Percentiles rank a stretch among this genome's conserved stretches.
Conservation (phyloP, 768 basidiomycete species). For the Pleurotus djamor region DNA sequence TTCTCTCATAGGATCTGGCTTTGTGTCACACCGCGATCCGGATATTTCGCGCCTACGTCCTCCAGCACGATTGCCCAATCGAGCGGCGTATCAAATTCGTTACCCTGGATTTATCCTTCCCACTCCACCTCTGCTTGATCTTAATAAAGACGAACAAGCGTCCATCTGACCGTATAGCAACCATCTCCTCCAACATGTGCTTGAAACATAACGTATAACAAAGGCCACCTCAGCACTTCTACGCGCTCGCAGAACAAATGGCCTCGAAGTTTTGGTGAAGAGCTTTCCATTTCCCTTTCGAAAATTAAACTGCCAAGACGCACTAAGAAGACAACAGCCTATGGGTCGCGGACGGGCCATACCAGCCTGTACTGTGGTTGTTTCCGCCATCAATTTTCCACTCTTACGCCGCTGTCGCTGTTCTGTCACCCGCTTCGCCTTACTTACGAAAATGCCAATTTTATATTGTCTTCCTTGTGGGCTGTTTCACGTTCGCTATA, state of each 20-base stretch:
- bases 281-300: background rate
- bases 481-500: background rate
- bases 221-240: background rate
- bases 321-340: background rate
- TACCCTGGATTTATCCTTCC: constrained; percentile 2
- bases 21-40: constrained; percentile 2
- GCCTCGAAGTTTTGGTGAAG: no score
- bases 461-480: background rate
- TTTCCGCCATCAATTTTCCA: constrained; percentile 4
- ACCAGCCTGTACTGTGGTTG: background rate
- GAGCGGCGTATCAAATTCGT: constrained; percentile 1
- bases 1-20: constrained; percentile 5
- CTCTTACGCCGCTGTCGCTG: constrained; percentile 9
- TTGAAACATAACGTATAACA: background rate
- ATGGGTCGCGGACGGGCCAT: background rate
- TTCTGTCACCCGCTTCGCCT: background rate
- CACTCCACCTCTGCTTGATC: constrained; percentile 7
- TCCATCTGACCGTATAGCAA: background rate
- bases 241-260: background rate
- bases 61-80: background rate
- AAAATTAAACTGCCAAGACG: background rate
- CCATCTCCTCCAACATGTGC: background rate
- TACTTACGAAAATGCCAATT: background rate
- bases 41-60: background rate
- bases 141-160: background rate